Evolutionary conservation across 2,329 filamentous ascomycete genomes (phyloP), one percentile per base, ranked within the genome.

Genomic region (Botrytis elliptica): DNA sequence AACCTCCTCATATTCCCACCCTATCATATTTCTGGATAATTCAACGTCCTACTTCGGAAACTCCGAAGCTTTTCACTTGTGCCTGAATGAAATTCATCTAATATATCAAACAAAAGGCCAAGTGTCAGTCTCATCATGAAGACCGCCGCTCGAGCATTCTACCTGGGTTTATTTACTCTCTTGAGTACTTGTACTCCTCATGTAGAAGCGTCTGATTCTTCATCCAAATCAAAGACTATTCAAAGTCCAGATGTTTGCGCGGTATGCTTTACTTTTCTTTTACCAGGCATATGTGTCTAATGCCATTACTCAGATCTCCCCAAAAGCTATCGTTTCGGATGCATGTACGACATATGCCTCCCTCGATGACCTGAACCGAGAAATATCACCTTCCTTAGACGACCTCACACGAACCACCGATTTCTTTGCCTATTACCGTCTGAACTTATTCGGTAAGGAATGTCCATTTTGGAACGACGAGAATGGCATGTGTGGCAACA

Each of bases 401-500:
- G 91, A 93, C 72, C 89, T 99, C 64, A 97, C 94, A 0, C 89
- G 89, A 78, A 90, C 92, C 71, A 97, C 95, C 82, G 96, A 99
- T 83, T 99, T 98, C 88, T 99, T 99, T 84, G 95, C 95, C 71
- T 94, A 98, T 84, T 99, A 98, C 85, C 92, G 96, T 74, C 85
- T 99, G 64, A 98, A 98, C 82, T 88, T 99, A 33, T 99, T 94
- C 84, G 92, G 97, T 83, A 97, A 96, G 83, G 90, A 89, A 84
- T 99, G 96, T 81, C 96, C 96, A 0, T 99, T 98, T 82, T 99
- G 96, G 95, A 89, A 91, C 81, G 96, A 99, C 82, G 91, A 94
- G 75, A 92, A 92, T 83, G 93, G 93, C 82, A 93, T 98, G 88
- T 99, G 96, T 83, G 96, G 95, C 77, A 99, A 99, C 84, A 94